A percentile compares a stretch with the other conserved stretches of the same genome.
Conservation (phyloP, 2,329 filamentous ascomycete genomes). For the Macrophomina phaseolina region DNA sequence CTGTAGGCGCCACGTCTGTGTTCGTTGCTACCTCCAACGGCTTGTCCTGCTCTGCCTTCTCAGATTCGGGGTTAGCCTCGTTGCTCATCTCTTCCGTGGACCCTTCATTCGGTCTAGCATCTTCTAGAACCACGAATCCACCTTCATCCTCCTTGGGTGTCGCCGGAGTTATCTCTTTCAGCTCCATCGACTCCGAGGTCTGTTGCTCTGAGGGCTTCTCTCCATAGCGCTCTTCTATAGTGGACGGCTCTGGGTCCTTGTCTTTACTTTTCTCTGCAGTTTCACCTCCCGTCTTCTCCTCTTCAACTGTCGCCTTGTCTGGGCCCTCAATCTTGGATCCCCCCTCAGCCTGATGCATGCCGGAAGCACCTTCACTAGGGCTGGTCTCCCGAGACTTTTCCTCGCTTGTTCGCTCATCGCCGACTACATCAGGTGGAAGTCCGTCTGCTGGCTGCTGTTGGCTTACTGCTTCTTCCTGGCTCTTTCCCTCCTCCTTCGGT, state of each 20-base stretch:
- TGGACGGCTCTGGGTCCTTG: neutral
- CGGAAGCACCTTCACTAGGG: neutral
- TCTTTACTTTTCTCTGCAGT: neutral
- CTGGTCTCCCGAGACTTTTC: neutral
- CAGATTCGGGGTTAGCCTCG: neutral
- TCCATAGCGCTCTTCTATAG: too few species aligned
- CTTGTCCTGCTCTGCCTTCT: neutral
- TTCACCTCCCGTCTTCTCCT: too few species aligned
- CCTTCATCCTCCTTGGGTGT: too few species aligned
- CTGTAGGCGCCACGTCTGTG: neutral
- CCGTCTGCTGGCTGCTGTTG: neutral
- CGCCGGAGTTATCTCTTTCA: too few species aligned
- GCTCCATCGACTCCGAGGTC: too few species aligned
- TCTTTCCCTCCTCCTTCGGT: neutral
- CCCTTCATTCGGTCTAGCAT: too few species aligned
- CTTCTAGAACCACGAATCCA: too few species aligned
- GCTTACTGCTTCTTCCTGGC: neutral
- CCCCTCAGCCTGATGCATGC: too few species aligned
- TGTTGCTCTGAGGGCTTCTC: too few species aligned
- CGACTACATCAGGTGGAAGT: neutral
- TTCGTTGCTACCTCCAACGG: slow-evolving; percentile 2
- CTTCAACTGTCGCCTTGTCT: neutral
- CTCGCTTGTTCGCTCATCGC: neutral
- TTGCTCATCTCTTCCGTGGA: neutral
- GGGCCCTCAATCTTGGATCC: too few species aligned